These are phyloP conservation scores for Fusarium pseudonygamai DNA, from an alignment of 2,329 filamentous ascomycete genomes.

Conservation along the genomic window DNA sequence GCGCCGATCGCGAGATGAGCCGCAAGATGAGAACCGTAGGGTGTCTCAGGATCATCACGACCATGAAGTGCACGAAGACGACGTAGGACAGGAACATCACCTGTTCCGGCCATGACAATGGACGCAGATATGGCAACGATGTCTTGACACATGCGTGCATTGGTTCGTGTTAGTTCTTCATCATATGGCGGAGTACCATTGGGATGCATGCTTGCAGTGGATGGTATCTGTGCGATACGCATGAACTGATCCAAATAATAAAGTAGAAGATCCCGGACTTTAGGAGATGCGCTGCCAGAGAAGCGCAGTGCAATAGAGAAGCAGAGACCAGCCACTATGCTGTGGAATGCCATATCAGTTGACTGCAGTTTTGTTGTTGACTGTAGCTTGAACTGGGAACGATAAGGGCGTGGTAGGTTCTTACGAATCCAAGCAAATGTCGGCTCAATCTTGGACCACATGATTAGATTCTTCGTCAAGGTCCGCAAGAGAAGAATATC, in stretches of 20 bases:
- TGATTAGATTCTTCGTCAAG: slow-evolving; percentile 87
- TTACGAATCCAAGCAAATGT: slow-evolving; percentile 77
- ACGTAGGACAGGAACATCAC: slow-evolving; percentile 85
- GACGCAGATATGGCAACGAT: slow-evolving; percentile 82
- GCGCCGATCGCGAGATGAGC: slow-evolving; percentile 91
- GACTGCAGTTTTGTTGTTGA: slow-evolving; percentile 73
- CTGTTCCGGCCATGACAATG: slow-evolving; percentile 95
- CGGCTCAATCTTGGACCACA: slow-evolving; percentile 87
- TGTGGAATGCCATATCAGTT: slow-evolving; percentile 90
- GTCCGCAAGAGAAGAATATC: slow-evolving; percentile 92
- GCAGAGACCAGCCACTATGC: slow-evolving; percentile 88
- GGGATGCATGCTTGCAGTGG: slow-evolving; percentile 42
- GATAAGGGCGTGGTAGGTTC: slow-evolving; percentile 78
- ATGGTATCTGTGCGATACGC: slow-evolving; percentile 72
- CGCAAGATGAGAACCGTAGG: slow-evolving; percentile 94
- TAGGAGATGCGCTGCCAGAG: slow-evolving; percentile 74
- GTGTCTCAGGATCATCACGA: slow-evolving; percentile 81
- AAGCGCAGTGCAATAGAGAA: slow-evolving; percentile 80
- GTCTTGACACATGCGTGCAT: slow-evolving; percentile 91
- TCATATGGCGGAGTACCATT: slow-evolving; percentile 71
- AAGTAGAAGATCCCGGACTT: slow-evolving; percentile 83
- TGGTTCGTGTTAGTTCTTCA: slow-evolving; percentile 81
- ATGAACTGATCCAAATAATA: slow-evolving; percentile 89
- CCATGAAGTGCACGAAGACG: slow-evolving; percentile 89
- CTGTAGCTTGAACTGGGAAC: slow-evolving; percentile 67